Conservation (phyloP, 176 grass and related monocot species). For the Poa annua region DNA sequence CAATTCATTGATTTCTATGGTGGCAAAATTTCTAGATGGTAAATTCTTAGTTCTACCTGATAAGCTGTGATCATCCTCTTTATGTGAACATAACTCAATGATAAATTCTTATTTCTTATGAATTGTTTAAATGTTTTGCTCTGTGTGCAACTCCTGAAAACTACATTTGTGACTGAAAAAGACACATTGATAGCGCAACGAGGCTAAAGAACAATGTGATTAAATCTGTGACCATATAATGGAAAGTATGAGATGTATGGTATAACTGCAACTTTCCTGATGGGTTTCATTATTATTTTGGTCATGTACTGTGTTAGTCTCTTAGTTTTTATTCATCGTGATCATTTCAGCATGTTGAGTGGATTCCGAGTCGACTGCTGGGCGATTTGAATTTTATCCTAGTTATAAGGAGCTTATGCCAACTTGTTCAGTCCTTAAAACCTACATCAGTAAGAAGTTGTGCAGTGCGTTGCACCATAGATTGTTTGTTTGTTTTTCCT, state of each 20-base stretch:
- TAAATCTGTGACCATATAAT: background rate
- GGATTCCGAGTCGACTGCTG: background rate
- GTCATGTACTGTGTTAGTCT: constrained; percentile 4
- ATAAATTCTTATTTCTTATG: background rate
- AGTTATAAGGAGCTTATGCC: background rate
- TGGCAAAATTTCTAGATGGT: constrained; percentile 92
- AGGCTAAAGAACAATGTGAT: constrained; percentile 3
- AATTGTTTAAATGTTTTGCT: background rate
- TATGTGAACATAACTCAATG: constrained; percentile 12
- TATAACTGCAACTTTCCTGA: background rate
- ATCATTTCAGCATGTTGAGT: constrained; percentile 10
- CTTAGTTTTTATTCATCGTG: background rate
- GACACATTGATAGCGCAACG: background rate
- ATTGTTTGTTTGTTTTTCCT: background rate
- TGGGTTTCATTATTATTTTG: constrained; percentile 32
- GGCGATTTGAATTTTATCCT: background rate
- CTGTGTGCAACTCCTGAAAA: background rate
- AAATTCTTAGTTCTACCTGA: constrained; percentile 32
- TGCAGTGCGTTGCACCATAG: background rate
- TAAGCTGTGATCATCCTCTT: constrained; percentile 25
- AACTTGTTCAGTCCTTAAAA: background rate
- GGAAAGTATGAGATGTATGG: too few relatives aligned
- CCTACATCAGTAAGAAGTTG: background rate
- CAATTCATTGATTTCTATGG: constrained; percentile 98
- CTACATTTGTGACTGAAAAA: background rate